Conservation (phyloP, 768 basidiomycete species). For the Dioszegia crocea region DNA sequence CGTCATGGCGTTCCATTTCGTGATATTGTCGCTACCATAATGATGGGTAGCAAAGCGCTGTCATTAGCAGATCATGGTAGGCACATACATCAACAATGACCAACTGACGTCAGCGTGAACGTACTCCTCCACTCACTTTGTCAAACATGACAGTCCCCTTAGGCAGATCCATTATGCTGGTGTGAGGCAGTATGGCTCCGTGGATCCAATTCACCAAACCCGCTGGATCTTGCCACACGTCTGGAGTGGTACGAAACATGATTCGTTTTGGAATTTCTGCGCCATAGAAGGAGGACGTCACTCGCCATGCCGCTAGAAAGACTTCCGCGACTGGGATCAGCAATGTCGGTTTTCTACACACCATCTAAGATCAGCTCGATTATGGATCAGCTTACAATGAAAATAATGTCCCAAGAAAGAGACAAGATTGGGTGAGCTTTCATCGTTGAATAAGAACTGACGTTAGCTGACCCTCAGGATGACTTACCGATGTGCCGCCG, state of each 20-base stretch:
- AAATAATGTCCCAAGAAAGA: neutral
- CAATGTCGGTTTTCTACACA: neutral
- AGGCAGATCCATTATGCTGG: slow-evolving; percentile 18
- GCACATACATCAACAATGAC: slow-evolving; percentile 30
- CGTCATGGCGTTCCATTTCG: slow-evolving; percentile 35
- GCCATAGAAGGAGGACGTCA: slow-evolving; percentile 14
- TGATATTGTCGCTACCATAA: neutral
- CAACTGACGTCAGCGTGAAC: slow-evolving; percentile 3
- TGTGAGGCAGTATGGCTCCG: slow-evolving; percentile 23
- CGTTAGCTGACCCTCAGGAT: neutral
- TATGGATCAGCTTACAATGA: neutral
- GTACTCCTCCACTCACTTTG: slow-evolving; percentile 9
- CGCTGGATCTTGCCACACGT: slow-evolving; percentile 35
- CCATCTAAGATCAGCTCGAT: neutral
- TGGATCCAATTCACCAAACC: slow-evolving; percentile 38
- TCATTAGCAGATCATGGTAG: neutral
- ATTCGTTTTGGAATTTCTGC: slow-evolving; percentile 29
- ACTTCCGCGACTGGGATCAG: slow-evolving; percentile 22
- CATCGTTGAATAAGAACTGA: slow-evolving; percentile 39
- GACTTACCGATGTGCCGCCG: slow-evolving; percentile 30
- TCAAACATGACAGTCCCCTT: slow-evolving; percentile 27
- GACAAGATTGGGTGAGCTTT: slow-evolving; percentile 9
- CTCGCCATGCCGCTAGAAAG: slow-evolving; percentile 37
- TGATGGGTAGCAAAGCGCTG: neutral
- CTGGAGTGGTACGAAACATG: slow-evolving; percentile 29